Evolutionary conservation across 768 basidiomycete species (phyloP).

Genomic region (Epithele typhae): DNA sequence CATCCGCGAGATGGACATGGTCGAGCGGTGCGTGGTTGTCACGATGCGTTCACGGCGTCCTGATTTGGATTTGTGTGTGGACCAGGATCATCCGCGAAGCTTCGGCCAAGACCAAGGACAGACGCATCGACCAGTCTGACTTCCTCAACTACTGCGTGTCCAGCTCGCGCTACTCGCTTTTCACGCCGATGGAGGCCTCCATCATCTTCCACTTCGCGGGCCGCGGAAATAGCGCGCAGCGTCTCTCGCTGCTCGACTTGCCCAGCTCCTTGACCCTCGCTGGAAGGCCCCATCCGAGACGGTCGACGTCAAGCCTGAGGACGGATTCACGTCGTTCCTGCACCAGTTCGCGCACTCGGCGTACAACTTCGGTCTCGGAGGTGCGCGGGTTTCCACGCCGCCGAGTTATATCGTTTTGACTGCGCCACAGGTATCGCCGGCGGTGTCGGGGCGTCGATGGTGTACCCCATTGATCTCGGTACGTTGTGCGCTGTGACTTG

Average conservation of each 20-base stretch:
- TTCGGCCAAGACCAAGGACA: slow-evolving; percentile 86
- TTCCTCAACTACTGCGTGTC: slow-evolving; percentile 87
- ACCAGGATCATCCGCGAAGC: slow-evolving; percentile 89
- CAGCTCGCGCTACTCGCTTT: slow-evolving; percentile 88
- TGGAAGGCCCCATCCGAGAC: slow-evolving; percentile 71
- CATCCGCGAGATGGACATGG: slow-evolving; percentile 95
- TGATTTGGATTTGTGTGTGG: not conserved
- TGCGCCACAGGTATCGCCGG: slow-evolving; percentile 70
- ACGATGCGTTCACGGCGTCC: slow-evolving; percentile 2
- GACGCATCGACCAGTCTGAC: slow-evolving; percentile 93
- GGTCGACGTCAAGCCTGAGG: slow-evolving; percentile 28
- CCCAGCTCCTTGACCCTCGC: slow-evolving; percentile 84
- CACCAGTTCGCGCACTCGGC: slow-evolving; percentile 59
- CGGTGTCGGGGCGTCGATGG: slow-evolving; percentile 93
- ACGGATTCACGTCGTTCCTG: slow-evolving; percentile 40
- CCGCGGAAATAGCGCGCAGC: slow-evolving; percentile 62
- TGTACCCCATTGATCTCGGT: slow-evolving; percentile 95
- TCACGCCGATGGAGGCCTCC: slow-evolving; percentile 97
- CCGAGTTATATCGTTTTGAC: slow-evolving; percentile 3
- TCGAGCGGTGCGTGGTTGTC: slow-evolving; percentile 60
- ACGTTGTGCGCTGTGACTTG: slow-evolving; percentile 28
- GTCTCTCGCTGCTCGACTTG: slow-evolving; percentile 85
- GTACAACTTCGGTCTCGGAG: slow-evolving; percentile 88
- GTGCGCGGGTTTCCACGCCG: slow-evolving; percentile 27
- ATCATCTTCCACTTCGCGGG: slow-evolving; percentile 98